Evolutionary conservation across 768 basidiomycete species (phyloP).

Genomic region (Phaeotremella fagi): DNA sequence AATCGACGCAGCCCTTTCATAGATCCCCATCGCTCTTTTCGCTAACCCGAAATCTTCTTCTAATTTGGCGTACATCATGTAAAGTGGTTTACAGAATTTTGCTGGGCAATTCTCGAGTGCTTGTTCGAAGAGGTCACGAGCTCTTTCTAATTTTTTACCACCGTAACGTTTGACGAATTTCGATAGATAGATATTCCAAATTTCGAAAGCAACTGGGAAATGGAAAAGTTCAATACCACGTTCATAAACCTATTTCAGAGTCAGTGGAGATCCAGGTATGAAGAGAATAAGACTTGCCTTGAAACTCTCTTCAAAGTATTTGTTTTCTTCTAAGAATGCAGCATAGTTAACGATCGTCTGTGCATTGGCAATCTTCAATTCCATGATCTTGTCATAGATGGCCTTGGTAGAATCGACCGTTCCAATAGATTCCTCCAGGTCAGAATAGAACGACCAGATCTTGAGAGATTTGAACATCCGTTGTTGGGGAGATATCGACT

Average conservation of each 20-base stretch:
- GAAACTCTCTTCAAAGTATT: slow-evolving; percentile 98
- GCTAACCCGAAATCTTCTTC: slow-evolving; percentile 94
- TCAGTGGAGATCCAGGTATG: too few species aligned
- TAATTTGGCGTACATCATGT: slow-evolving; percentile 90
- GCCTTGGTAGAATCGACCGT: slow-evolving; percentile 84
- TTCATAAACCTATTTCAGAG: slow-evolving; percentile 76
- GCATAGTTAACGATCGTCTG: slow-evolving; percentile 97
- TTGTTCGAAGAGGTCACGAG: slow-evolving; percentile 97
- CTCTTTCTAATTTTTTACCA: slow-evolving; percentile 86
- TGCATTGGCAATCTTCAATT: slow-evolving; percentile 94
- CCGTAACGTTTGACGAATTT: slow-evolving; percentile 97
- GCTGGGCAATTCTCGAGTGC: slow-evolving; percentile 93
- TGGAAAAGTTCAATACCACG: slow-evolving; percentile 95
- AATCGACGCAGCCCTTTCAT: slow-evolving; percentile 82
- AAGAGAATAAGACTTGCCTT: slow-evolving; percentile 56
- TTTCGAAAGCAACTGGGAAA: slow-evolving; percentile 95
- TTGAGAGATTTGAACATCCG: slow-evolving; percentile 96
- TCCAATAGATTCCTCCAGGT: slow-evolving; percentile 94
- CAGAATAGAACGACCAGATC: slow-evolving; percentile 97
- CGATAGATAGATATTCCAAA: slow-evolving; percentile 97
- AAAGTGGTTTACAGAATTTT: slow-evolving; percentile 89
- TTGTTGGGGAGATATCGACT: slow-evolving; percentile 79
- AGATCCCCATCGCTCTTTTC: slow-evolving; percentile 91
- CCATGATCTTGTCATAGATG: slow-evolving; percentile 93
- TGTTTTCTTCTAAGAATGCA: slow-evolving; percentile 92